These are phyloP conservation scores for Brasilioporus rufonigricans DNA, from an alignment of 768 basidiomycete genomes.

Conservation along the genomic window DNA sequence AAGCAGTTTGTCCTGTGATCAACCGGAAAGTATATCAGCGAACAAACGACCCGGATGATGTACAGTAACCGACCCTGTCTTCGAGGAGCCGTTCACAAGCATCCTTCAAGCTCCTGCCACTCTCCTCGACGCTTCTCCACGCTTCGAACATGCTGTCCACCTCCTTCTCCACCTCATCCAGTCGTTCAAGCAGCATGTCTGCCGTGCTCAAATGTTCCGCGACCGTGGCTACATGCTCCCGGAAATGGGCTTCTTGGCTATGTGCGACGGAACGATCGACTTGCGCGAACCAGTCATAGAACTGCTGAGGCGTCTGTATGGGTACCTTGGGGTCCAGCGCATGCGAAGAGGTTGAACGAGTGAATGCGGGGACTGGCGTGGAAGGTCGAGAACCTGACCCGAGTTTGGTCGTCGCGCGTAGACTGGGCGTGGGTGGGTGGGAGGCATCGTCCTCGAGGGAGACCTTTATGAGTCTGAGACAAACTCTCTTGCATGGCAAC, in stretches of 20 bases:
- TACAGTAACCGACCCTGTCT: conserved; percentile 65
- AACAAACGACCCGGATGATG: neutral
- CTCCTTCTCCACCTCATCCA: conserved; percentile 71
- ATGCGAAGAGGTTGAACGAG: conserved; percentile 36
- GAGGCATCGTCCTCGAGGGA: conserved; percentile 36
- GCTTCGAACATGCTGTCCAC: conserved; percentile 81
- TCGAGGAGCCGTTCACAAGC: conserved; percentile 89
- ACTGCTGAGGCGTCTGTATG: conserved; percentile 90
- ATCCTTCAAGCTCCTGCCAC: conserved; percentile 86
- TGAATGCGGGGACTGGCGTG: conserved; percentile 32
- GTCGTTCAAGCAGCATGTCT: conserved; percentile 65
- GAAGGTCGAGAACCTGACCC: conserved; percentile 44
- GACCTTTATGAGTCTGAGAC: conserved; percentile 42
- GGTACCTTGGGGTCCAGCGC: conserved; percentile 73
- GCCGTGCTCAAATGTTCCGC: conserved; percentile 76
- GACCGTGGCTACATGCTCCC: conserved; percentile 77
- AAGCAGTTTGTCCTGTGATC: conserved; percentile 65
- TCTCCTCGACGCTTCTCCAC: conserved; percentile 87
- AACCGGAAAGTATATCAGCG: conserved; percentile 1
- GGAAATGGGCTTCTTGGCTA: conserved; percentile 91
- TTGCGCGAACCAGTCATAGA: conserved; percentile 93
- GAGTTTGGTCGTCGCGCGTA: conserved; percentile 41
- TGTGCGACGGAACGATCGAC: conserved; percentile 90
- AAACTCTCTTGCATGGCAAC: conserved; percentile 7
- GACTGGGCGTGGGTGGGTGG: conserved; percentile 32